Percentiles rank a stretch among this genome's conserved stretches.
These are phyloP conservation scores for Tetratostichococcus sp. DNA, from an alignment of 139 green algal genomes.

Conservation along the genomic window DNA sequence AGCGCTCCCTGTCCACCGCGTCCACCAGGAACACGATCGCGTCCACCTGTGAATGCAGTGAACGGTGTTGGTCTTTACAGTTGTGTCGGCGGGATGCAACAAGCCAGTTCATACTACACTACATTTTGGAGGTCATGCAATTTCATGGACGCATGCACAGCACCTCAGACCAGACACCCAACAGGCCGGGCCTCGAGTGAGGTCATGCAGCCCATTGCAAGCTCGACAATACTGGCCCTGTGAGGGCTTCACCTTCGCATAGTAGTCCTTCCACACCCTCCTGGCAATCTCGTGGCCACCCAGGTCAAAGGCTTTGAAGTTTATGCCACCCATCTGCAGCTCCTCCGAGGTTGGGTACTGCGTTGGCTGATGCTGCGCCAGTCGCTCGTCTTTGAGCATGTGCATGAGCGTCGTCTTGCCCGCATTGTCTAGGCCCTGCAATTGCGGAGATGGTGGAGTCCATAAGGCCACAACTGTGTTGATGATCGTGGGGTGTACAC, in stretches of 20 bases:
- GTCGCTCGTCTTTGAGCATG: constrained; percentile 98
- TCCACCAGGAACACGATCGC: constrained; percentile 99
- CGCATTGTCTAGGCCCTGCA: constrained; percentile 95
- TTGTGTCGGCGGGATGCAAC: too few relatives aligned
- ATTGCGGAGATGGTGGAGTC: too few relatives aligned
- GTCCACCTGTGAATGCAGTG: constrained; percentile 71
- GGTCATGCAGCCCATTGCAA: too few relatives aligned
- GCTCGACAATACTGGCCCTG: too few relatives aligned
- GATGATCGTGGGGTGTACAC: too few relatives aligned
- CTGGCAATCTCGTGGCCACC: constrained; percentile 97
- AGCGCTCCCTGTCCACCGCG: constrained; percentile 91
- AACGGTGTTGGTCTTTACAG: too few relatives aligned
- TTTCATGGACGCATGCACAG: too few relatives aligned
- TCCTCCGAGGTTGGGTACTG: constrained; percentile 98
- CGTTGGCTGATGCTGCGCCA: constrained; percentile 96
- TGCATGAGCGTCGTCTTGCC: constrained; percentile 99
- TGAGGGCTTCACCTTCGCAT: constrained; percentile 91
- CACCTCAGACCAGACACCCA: too few relatives aligned
- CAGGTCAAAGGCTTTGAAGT: constrained; percentile 99
- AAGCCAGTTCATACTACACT: too few relatives aligned
- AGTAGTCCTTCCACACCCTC: constrained; percentile 99
- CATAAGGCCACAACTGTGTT: too few relatives aligned
- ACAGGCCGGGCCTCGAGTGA: too few relatives aligned
- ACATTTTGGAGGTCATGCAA: too few relatives aligned
- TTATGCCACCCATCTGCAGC: constrained; percentile 97